Percentiles rank a stretch among this genome's conserved stretches.
These are phyloP conservation scores for Glycine tomentella DNA, from an alignment of 306 rosid genomes.

Conservation along the genomic window DNA sequence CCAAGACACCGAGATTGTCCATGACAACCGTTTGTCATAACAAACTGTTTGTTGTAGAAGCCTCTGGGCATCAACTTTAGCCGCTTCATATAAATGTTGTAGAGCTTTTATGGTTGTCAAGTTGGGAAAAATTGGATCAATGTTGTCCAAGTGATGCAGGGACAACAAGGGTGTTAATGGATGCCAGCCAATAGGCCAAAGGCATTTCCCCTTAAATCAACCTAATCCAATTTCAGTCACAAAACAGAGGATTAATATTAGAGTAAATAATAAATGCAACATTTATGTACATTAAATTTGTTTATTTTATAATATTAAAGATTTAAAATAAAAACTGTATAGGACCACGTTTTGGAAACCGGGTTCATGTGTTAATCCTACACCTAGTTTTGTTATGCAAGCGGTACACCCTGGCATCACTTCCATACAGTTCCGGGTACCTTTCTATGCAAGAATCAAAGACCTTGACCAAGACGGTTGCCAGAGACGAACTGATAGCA, in stretches of 20 bases:
- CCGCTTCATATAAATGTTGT: constrained; percentile 61
- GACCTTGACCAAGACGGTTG: constrained; percentile 58
- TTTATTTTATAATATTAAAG: too few species aligned
- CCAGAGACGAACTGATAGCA: constrained; percentile 68
- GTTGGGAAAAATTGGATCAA: constrained; percentile 72
- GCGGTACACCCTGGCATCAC: constrained; percentile 67
- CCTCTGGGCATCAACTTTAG: constrained; percentile 64
- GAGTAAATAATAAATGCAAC: too few species aligned
- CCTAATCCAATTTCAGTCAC: constrained; percentile 49
- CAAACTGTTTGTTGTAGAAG: constrained; percentile 72
- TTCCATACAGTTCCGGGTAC: constrained; percentile 75
- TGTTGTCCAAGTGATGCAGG: constrained; percentile 64
- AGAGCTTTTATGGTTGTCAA: constrained; percentile 61
- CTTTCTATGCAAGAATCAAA: constrained; percentile 67
- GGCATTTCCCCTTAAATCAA: constrained; percentile 63
- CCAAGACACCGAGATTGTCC: constrained; percentile 82
- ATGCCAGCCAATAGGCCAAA: constrained; percentile 76
- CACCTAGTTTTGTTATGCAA: constrained; percentile 77
- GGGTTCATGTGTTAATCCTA: too few species aligned
- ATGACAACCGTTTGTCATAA: constrained; percentile 67
- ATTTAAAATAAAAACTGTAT: too few species aligned
- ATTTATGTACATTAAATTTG: too few species aligned
- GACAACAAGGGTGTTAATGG: constrained; percentile 74
- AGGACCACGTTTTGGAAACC: too few species aligned
- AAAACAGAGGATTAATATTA: background rate